These are phyloP conservation scores for Xylaria sp. DNA, from an alignment of 2,329 filamentous ascomycete genomes.

Conservation along the genomic window DNA sequence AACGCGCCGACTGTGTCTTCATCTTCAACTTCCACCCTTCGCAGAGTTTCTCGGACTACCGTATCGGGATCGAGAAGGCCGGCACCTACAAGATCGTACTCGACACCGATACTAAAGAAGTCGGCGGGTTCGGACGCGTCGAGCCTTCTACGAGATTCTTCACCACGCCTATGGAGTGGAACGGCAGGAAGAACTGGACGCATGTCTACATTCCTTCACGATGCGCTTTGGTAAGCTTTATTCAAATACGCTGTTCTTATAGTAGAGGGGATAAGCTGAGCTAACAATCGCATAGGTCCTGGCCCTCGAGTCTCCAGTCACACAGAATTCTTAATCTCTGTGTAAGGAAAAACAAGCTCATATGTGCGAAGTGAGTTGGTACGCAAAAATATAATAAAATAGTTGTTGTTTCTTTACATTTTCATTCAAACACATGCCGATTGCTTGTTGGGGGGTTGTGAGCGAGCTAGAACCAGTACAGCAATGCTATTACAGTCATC, in stretches of 20 bases:
- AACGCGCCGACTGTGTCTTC: constrained; percentile 89
- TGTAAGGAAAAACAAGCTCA: neutral
- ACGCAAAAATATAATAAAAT: constrained; percentile 7
- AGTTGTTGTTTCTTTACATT: neutral
- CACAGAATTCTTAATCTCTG: constrained; percentile 30
- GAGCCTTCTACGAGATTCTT: constrained; percentile 88
- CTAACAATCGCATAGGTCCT: constrained; percentile 58
- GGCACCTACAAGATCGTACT: constrained; percentile 91
- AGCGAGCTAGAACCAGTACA: constrained; percentile 20
- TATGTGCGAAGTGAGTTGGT: neutral
- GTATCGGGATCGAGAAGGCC: constrained; percentile 84
- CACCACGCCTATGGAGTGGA: constrained; percentile 91
- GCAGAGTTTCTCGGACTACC: constrained; percentile 89
- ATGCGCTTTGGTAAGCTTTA: constrained; percentile 77
- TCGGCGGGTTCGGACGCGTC: constrained; percentile 83
- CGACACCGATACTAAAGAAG: constrained; percentile 79
- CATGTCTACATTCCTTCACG: constrained; percentile 90
- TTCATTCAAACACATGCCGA: neutral
- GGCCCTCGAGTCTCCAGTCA: constrained; percentile 60
- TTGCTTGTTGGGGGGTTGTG: neutral
- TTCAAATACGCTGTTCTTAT: neutral
- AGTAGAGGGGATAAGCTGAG: neutral
- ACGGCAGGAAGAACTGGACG: constrained; percentile 86
- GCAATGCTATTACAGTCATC: neutral
- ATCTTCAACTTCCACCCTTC: constrained; percentile 95